phyloP scores from a whole-genome alignment of 2,329 filamentous ascomycete species.

The Alternaria conjuncta region DNA sequence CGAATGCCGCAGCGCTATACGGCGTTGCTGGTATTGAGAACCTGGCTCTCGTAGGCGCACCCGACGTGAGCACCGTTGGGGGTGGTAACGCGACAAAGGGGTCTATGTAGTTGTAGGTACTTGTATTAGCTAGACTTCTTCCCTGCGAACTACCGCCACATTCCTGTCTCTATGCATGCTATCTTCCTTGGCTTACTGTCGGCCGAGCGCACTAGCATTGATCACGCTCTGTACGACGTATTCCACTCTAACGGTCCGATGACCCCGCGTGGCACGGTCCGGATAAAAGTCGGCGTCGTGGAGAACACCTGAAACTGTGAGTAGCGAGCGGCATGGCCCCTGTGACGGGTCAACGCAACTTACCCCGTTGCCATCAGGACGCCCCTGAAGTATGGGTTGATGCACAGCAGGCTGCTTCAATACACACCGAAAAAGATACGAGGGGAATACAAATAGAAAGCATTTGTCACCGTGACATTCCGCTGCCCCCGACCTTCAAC shows the following conservation, averaged over 20 bases:
- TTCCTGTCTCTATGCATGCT: neutral
- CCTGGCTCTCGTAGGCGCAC: conserved; percentile 51
- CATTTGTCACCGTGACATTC: neutral
- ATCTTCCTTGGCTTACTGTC: neutral
- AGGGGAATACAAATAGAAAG: neutral
- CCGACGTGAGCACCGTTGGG: conserved; percentile 19
- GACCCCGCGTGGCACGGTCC: neutral
- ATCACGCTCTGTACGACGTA: neutral
- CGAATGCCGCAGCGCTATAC: conserved; percentile 64
- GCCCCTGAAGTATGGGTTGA: neutral
- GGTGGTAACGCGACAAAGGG: conserved; percentile 16
- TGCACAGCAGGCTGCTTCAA: neutral
- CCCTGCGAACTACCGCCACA: too few relatives aligned
- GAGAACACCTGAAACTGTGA: neutral
- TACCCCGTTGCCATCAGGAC: neutral
- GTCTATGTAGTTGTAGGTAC: neutral
- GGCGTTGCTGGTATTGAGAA: conserved; percentile 65
- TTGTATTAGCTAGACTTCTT: neutral
- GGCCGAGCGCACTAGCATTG: neutral
- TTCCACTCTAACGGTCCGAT: neutral
- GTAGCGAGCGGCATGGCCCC: neutral
- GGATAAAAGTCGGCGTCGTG: neutral
- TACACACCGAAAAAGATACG: neutral
- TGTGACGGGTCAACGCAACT: neutral
- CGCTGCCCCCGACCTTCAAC: neutral